phyloP scores from a whole-genome alignment of 805 yeast genomes.

The Candida coquimbonensis region DNA sequence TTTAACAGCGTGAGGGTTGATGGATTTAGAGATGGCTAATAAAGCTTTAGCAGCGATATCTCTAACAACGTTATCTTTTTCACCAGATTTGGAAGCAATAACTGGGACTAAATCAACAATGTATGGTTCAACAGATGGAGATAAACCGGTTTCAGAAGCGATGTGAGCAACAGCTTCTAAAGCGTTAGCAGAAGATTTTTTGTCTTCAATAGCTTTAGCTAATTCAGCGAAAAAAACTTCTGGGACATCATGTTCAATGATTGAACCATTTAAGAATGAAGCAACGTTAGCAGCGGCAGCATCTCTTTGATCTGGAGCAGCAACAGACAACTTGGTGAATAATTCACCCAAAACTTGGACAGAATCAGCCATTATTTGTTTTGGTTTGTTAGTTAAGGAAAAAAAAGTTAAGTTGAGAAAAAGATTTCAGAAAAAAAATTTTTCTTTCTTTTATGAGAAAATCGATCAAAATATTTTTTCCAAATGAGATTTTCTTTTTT shows the following conservation, averaged over 20 bases:
- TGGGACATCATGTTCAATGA: constrained; percentile 98
- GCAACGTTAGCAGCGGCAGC: constrained; percentile 87
- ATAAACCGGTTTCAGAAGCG: constrained; percentile 68
- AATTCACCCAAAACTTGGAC: constrained; percentile 84
- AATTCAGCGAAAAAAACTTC: constrained; percentile 75
- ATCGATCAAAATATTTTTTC: constrained; percentile 8
- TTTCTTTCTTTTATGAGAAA: constrained; percentile 5
- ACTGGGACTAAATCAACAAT: constrained; percentile 69
- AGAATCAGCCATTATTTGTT: constrained; percentile 35
- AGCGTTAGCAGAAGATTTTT: constrained; percentile 78
- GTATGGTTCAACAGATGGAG: constrained; percentile 95
- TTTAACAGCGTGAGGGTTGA: constrained; percentile 93
- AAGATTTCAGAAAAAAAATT: constrained; percentile 12
- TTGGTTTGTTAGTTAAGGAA: constrained; percentile 1
- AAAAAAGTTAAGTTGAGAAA: neutral
- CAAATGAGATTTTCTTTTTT: constrained; percentile 3
- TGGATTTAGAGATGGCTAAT: constrained; percentile 65
- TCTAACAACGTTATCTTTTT: constrained; percentile 75
- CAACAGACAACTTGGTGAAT: constrained; percentile 86
- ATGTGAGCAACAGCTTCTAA: constrained; percentile 80
- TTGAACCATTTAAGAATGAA: constrained; percentile 90
- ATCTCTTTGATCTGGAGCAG: constrained; percentile 74
- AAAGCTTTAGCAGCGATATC: constrained; percentile 72
- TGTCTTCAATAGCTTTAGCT: constrained; percentile 67
- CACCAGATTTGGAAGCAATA: constrained; percentile 79